Evolutionary conservation across 495 filamentous ascomycete species (phyloP), one percentile per base, ranked within the genome.

Genomic region (Massariosphaeria phaeospora): DNA sequence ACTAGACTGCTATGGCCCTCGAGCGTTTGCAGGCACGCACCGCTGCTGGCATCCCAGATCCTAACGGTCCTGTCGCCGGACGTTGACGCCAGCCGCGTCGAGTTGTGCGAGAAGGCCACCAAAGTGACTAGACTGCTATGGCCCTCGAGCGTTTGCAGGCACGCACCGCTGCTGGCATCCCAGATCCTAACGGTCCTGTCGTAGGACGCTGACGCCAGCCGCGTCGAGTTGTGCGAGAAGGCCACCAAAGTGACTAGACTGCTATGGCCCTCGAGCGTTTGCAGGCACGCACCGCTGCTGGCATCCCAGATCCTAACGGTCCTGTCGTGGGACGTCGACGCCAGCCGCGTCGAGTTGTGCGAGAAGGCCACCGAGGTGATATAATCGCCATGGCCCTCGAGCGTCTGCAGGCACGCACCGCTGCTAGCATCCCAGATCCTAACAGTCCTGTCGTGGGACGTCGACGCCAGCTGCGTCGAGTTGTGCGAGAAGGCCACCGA

Each of bases 181-280:
- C 40, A 44, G 40, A 44, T 44, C 40, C 25, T 44, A 21, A 44
- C 40, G 4, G 40, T 44, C 7, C 15, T 21, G n/a, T 44, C 40
- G 20, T n/a, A 11, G 6, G 40, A 44, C 40, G 40, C 8, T 5
- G 40, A 44, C 40, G 40, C 40, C 12, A 44, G 40, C 40, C 40
- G 15, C 11, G 9, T 44, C 8, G 15, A 21, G 15, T 44, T n/a
- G 25, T 21, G 40, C 2, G 40, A 44, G 40, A 44, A 44, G 9
- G 20, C 40, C 18, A 44, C 20, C 24, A 21, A 44, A 6, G 4
- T 38, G n/a, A 38, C 34, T 17, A 3, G 20, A 38, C 12, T 6
- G 34, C 3, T 15, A 15, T 38, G 34, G n/a, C 34, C 34, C n/a
- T 6, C n/a, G 12, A 38, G 34, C 34, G 34, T 38, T 17, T 38